Base-by-base conservation (phyloP, 768 basidiomycete genomes). In the Tylopilus felleus region DNA sequence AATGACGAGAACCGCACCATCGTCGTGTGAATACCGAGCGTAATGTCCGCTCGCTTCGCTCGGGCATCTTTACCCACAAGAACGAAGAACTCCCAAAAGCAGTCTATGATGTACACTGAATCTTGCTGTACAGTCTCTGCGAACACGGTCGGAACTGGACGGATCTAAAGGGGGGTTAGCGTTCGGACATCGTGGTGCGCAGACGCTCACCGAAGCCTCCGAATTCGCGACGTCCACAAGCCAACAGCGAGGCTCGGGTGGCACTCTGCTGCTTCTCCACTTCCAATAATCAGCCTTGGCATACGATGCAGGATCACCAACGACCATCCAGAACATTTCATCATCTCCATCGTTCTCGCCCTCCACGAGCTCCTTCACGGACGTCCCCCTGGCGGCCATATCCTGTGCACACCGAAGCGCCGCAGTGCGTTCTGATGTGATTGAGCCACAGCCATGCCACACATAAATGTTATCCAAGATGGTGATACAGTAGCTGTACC, bases 261-360 rank as follows among this genome's bases (percentile, higher is more conserved):
- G 63, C 39, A 64, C 51, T n/a, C 73, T 67, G 17, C 61, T 66
- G 23, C 69, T 69, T 60, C 86, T 79, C 87, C 89, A 93, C 63
- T 68, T 80, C 91, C 91, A 93, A 66, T 92, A 86, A 59, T 92
- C 82, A 1, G 91, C 91, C 40, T 79, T 83, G 4, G 89, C 89
- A 65, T 84, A 91, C 5, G 61, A 58, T 2, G 79, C 79, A 2
- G 82, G 77, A 22, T 88, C 81, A n/a, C 90, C 90, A 3, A 93
- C 75, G 35, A 88, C 79, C 82, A 89, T 84, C 88, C 91, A 91
- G 65, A 93, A 91, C 80, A 91, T 83, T 55, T 90, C 87, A 50
- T 90, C 85, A 16, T 76, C 74, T 22, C 70, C 62, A 38, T 86
- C 85, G 49, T 77, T 77, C 60, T 81, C 80, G n/a, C 82, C 81